Percentiles rank a stretch among this genome's conserved stretches.
These are phyloP conservation scores for Trypanosoma lewisi DNA, from an alignment of 208 protist species.

Conservation along the genomic window DNA sequence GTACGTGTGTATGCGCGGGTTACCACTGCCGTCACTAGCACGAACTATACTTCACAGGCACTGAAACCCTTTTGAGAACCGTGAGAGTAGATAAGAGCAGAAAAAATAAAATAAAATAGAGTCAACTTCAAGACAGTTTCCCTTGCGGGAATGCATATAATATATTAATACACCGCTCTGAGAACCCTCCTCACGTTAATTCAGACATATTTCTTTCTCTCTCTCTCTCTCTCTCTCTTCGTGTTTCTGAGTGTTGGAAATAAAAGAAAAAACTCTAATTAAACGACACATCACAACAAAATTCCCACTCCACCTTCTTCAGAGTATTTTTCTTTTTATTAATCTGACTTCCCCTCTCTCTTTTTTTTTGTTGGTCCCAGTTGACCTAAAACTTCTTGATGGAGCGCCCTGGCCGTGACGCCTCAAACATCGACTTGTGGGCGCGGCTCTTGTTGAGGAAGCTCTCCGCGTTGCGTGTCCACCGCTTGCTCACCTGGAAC, in stretches of 20 bases:
- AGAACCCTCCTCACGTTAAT: no score
- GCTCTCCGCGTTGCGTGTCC: conserved; percentile 86
- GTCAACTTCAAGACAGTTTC: no score
- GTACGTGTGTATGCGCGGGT: neutral
- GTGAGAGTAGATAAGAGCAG: neutral
- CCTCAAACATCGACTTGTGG: conserved; percentile 80
- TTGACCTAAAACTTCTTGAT: conserved; percentile 85
- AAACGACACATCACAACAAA: no score
- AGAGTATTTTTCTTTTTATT: conserved; percentile 4
- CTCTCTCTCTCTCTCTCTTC: no score
- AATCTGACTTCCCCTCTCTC: neutral
- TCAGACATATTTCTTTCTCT: no score
- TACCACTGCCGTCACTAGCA: neutral
- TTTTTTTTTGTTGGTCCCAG: neutral
- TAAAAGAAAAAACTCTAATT: no score
- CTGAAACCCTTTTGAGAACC: neutral
- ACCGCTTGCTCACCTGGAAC: conserved; percentile 85
- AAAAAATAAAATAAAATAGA: no score
- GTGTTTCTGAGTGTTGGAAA: no score
- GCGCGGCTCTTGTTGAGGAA: conserved; percentile 76
- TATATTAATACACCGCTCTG: no score
- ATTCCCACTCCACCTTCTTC: no score
- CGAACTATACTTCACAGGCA: neutral
- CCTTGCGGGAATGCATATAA: no score
- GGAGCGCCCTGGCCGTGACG: conserved; percentile 79